Conservation (phyloP, 805 yeast species). For the Saccharomycopsis sp. region DNA sequence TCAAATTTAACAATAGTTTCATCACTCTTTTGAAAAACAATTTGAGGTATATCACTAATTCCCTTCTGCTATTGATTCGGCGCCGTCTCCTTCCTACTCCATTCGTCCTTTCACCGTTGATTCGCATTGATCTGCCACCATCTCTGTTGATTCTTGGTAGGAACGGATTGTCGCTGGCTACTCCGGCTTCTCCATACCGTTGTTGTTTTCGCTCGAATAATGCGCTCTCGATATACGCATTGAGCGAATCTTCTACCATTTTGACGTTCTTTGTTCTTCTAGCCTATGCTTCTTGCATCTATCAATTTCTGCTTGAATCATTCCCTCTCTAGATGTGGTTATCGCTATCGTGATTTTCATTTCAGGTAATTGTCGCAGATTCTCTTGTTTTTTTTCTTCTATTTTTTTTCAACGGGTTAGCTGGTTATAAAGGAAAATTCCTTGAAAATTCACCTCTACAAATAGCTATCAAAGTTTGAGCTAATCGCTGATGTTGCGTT, state of each 20-base stretch:
- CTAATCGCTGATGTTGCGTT: too few species aligned
- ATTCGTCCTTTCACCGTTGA: neutral
- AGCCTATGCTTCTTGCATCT: neutral
- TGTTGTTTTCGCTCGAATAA: neutral
- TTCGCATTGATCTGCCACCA: neutral
- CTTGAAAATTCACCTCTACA: too few species aligned
- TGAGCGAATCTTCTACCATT: neutral
- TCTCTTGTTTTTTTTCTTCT: neutral
- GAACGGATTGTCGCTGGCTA: neutral
- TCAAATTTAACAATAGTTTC: neutral
- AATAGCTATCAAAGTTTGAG: too few species aligned
- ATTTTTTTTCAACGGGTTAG: neutral
- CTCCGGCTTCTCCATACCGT: neutral
- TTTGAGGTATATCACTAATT: neutral
- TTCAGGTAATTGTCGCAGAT: too few species aligned
- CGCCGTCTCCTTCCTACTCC: neutral
- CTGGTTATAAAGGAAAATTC: neutral
- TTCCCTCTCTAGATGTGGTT: too few species aligned
- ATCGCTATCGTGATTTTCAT: neutral
- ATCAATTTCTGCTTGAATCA: neutral
- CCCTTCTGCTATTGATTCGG: neutral
- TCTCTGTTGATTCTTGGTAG: neutral
- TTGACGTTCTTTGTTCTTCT: neutral
- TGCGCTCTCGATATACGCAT: neutral
- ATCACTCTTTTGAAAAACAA: neutral